Conservation (phyloP, 495 filamentous ascomycete species). For the Neurospora sublineolata region DNA sequence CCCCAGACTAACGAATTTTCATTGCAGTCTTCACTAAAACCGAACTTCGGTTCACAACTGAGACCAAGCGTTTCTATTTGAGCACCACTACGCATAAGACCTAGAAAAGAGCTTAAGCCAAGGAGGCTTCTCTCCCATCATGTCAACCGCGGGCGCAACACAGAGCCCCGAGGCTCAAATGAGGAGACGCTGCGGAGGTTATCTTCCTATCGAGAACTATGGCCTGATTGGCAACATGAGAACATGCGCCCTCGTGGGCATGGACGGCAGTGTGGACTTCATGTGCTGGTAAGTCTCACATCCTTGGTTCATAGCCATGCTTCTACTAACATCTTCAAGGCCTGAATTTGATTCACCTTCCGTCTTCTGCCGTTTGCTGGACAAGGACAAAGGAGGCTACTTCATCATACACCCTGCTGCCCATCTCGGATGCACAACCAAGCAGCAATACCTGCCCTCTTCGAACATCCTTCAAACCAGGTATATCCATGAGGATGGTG, state of each 20-base stretch:
- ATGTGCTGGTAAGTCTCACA: conserved; percentile 53
- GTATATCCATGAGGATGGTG: conserved; percentile 60
- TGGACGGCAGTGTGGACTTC: conserved; percentile 59
- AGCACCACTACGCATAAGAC: not conserved
- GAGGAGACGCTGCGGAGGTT: conserved; percentile 25
- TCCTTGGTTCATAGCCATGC: not conserved
- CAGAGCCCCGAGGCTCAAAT: conserved; percentile 13
- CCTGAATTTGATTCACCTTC: conserved; percentile 58
- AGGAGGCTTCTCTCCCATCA: not conserved
- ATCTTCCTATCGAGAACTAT: conserved; percentile 63
- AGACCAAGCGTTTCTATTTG: not conserved
- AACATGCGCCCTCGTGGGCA: conserved; percentile 61
- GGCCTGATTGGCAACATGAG: conserved; percentile 68
- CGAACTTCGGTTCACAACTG: not conserved
- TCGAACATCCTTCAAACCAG: conserved; percentile 59
- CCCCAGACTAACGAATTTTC: not conserved
- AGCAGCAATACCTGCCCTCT: conserved; percentile 58
- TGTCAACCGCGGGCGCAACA: conserved; percentile 9
- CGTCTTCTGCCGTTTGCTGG: conserved; percentile 55
- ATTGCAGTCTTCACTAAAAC: not conserved
- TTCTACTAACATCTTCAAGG: conserved; percentile 25
- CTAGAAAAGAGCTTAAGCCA: not conserved
- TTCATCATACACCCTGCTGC: conserved; percentile 49
- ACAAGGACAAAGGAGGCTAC: conserved; percentile 59
- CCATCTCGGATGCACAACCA: conserved; percentile 43